A percentile compares a stretch with the other conserved stretches of the same genome.
Evolutionary conservation across 2,329 filamentous ascomycete genomes (phyloP).

Genomic region (Trichoderma afroharzianum): DNA sequence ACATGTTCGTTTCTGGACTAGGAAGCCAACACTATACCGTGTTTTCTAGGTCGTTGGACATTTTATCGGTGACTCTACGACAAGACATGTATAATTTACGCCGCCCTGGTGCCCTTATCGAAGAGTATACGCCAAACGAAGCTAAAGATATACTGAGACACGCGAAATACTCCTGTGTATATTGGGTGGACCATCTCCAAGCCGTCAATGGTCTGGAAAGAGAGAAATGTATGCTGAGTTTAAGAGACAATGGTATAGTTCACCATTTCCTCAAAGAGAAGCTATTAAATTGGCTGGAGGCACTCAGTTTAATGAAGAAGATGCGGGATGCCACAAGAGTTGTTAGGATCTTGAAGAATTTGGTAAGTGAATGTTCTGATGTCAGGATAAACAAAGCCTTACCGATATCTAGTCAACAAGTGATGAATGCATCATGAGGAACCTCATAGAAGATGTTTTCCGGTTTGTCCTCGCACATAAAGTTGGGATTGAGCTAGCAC

Average conservation of each 20-base stretch:
- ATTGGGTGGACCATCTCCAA: constrained; percentile 24
- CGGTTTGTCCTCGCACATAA: constrained; percentile 28
- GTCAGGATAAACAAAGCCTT: background rate
- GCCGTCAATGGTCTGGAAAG: background rate
- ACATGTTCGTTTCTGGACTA: constrained; percentile 24
- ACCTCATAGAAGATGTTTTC: constrained; percentile 27
- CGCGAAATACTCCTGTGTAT: constrained; percentile 21
- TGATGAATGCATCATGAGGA: background rate
- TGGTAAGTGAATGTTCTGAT: background rate
- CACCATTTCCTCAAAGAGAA: constrained; percentile 34
- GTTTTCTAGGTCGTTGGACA: background rate
- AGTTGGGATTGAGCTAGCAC: constrained; percentile 25
- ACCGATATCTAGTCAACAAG: background rate
- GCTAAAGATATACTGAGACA: constrained; percentile 14
- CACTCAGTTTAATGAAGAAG: constrained; percentile 33
- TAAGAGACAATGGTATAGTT: constrained; percentile 14
- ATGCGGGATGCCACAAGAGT: constrained; percentile 22
- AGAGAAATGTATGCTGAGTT: background rate
- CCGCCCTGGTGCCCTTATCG: background rate
- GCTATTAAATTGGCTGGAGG: constrained; percentile 42
- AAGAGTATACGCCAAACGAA: background rate
- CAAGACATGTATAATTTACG: constrained; percentile 28
- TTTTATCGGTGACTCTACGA: constrained; percentile 15
- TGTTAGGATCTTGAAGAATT: constrained; percentile 11
- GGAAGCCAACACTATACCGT: background rate